These are phyloP conservation scores for Globisporangium echinulatum DNA, from an alignment of 352 stramenopile genomes.

Conservation along the genomic window DNA sequence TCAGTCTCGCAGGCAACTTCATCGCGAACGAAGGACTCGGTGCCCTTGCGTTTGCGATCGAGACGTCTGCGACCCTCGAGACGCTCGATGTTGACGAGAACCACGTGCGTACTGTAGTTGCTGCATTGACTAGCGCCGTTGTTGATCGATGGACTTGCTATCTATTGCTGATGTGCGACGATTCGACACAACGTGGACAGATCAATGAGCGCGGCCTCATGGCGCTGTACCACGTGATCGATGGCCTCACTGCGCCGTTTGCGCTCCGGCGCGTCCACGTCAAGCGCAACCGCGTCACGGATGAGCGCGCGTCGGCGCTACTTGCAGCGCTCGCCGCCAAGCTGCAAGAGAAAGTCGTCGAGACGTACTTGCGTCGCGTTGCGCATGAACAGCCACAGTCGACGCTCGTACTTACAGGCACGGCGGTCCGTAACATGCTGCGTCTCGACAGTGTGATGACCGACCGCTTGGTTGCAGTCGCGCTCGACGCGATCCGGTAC, in stretches of 20 bases:
- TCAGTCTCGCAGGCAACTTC: constrained; percentile 38
- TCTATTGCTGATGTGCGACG: background rate
- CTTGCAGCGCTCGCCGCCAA: constrained; percentile 20
- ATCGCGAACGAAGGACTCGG: constrained; percentile 32
- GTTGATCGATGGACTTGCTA: no score
- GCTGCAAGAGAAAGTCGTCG: constrained; percentile 38
- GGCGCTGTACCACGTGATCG: constrained; percentile 32
- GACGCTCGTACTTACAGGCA: constrained; percentile 20
- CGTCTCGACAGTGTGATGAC: constrained; percentile 25
- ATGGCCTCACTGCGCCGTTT: constrained; percentile 20
- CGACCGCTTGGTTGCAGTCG: constrained; percentile 25
- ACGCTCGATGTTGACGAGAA: constrained; percentile 49
- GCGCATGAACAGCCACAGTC: background rate
- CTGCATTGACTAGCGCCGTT: no score
- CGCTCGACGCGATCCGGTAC: constrained; percentile 16
- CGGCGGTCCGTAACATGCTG: constrained; percentile 17
- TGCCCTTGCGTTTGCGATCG: constrained; percentile 39
- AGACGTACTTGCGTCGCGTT: constrained; percentile 18
- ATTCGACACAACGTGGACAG: constrained; percentile 10
- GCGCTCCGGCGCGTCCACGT: constrained; percentile 34
- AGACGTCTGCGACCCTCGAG: constrained; percentile 24
- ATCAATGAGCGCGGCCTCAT: constrained; percentile 27
- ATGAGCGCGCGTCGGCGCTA: background rate
- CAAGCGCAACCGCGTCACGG: constrained; percentile 15
- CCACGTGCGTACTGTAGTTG: constrained; percentile 16